These are phyloP conservation scores for Pyrenochaeta sp. DNA, from an alignment of 2,329 filamentous ascomycete species.

Conservation along the genomic window DNA sequence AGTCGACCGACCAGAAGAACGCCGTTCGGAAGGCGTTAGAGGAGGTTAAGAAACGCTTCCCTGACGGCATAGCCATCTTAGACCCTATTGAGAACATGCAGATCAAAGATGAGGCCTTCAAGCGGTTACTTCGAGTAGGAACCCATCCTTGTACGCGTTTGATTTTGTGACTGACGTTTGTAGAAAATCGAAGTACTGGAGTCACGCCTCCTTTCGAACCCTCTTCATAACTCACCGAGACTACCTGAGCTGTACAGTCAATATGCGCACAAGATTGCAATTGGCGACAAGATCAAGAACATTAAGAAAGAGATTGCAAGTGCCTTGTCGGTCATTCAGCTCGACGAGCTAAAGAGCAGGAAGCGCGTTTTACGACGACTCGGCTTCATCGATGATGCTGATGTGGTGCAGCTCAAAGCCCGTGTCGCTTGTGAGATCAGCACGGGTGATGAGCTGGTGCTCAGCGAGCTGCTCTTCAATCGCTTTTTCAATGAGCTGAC, in stretches of 20 bases:
- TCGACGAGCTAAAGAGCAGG: constrained; percentile 94
- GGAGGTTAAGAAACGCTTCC: constrained; percentile 87
- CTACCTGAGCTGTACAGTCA: constrained; percentile 86
- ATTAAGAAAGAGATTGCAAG: constrained; percentile 87
- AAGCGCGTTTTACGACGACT: constrained; percentile 94
- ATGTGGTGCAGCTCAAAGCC: constrained; percentile 96
- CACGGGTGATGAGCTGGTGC: constrained; percentile 91
- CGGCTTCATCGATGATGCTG: constrained; percentile 93
- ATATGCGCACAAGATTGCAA: constrained; percentile 80
- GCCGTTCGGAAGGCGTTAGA: constrained; percentile 72
- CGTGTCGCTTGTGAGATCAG: constrained; percentile 98
- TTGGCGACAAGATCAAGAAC: constrained; percentile 81
- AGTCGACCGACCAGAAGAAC: constrained; percentile 72
- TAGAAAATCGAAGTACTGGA: constrained; percentile 97
- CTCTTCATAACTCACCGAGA: constrained; percentile 87
- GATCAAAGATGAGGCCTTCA: constrained; percentile 91
- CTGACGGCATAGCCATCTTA: constrained; percentile 86
- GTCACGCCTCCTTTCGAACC: constrained; percentile 85
- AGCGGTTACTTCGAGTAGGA: constrained; percentile 77
- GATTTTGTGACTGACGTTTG: constrained; percentile 17
- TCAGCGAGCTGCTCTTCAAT: constrained; percentile 94
- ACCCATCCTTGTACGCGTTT: background rate
- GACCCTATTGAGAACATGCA: constrained; percentile 97
- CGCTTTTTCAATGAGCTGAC: constrained; percentile 96
- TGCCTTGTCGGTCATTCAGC: constrained; percentile 86